A percentile compares a stretch with the other conserved stretches of the same genome.
Evolutionary conservation across 2,329 filamentous ascomycete genomes (phyloP).

Genomic region (Dactylella cylindrospora): DNA sequence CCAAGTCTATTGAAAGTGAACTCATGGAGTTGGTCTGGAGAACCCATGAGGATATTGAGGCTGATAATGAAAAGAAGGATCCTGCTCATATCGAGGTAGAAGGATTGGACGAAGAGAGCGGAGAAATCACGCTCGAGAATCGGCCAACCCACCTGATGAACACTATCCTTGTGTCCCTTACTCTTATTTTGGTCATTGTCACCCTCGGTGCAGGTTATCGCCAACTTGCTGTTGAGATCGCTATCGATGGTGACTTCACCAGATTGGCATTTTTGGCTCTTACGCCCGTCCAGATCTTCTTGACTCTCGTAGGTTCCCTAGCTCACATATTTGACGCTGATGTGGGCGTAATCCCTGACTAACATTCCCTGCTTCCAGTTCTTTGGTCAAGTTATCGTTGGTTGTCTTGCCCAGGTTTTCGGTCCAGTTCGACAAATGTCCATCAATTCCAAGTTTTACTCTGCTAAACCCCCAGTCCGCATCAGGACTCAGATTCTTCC

Average conservation of each 20-base stretch:
- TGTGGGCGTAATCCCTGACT: too few relatives aligned
- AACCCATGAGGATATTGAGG: constrained; percentile 60
- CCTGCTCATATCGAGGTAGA: constrained; percentile 53
- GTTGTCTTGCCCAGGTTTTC: constrained; percentile 72
- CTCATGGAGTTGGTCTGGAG: constrained; percentile 78
- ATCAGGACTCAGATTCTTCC: constrained; percentile 59
- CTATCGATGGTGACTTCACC: constrained; percentile 64
- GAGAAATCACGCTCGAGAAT: constrained; percentile 65
- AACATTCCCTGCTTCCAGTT: constrained; percentile 58
- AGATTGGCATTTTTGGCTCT: constrained; percentile 67
- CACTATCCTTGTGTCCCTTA: constrained; percentile 67
- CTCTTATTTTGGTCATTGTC: constrained; percentile 65
- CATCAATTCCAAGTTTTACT: constrained; percentile 79
- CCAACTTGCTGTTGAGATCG: constrained; percentile 68
- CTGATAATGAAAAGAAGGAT: constrained; percentile 58
- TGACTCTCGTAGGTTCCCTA: constrained; percentile 62
- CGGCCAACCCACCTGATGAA: constrained; percentile 71
- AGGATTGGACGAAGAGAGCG: constrained; percentile 72
- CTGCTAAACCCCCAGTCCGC: constrained; percentile 67
- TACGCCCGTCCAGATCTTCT: constrained; percentile 73
- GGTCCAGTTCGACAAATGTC: constrained; percentile 73
- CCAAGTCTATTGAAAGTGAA: constrained; percentile 71
- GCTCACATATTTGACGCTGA: not conserved
- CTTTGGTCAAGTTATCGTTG: constrained; percentile 76
- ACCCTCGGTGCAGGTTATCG: constrained; percentile 71